These are phyloP conservation scores for Ceratobasidium theobromae DNA, from an alignment of 1,284 basidiomycete genomes.

Conservation along the genomic window DNA sequence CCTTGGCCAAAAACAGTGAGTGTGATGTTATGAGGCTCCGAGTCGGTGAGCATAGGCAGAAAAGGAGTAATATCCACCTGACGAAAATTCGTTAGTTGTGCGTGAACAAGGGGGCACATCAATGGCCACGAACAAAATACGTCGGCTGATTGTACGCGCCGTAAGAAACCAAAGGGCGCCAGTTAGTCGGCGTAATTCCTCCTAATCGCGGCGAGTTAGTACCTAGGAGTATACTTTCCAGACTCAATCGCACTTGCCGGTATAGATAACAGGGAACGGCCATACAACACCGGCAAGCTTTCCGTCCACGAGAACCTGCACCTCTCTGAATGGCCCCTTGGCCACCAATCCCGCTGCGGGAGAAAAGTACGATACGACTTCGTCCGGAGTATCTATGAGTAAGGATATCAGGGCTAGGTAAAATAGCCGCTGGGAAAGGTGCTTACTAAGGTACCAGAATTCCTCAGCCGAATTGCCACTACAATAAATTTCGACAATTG, in stretches of 20 bases:
- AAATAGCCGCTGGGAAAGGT: neutral
- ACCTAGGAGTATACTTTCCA: neutral
- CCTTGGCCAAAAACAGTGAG: conserved; percentile 36
- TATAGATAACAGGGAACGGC: conserved; percentile 38
- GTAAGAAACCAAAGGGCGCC: conserved; percentile 37
- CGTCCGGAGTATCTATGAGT: conserved; percentile 27
- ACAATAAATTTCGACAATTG: conserved; percentile 34
- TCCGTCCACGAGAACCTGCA: conserved; percentile 37
- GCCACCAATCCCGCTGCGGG: conserved; percentile 16
- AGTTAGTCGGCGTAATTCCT: conserved; percentile 36
- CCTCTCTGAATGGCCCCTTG: conserved; percentile 37
- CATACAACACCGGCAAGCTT: conserved; percentile 35
- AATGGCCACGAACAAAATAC: conserved; percentile 28
- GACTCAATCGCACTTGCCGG: conserved; percentile 10
- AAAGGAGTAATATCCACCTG: conserved; percentile 36
- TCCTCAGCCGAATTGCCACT: conserved; percentile 37
- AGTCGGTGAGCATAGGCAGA: conserved; percentile 30
- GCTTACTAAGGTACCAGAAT: conserved; percentile 36
- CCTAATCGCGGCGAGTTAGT: conserved; percentile 11
- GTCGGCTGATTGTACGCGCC: conserved; percentile 37
- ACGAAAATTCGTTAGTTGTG: neutral
- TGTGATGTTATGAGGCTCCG: conserved; percentile 22
- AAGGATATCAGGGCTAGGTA: too few species aligned
- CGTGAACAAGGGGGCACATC: neutral
- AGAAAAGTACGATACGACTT: conserved; percentile 25